Base-by-base conservation (phyloP, 2,329 filamentous ascomycete species). In the Colletotrichum sp. region DNA sequence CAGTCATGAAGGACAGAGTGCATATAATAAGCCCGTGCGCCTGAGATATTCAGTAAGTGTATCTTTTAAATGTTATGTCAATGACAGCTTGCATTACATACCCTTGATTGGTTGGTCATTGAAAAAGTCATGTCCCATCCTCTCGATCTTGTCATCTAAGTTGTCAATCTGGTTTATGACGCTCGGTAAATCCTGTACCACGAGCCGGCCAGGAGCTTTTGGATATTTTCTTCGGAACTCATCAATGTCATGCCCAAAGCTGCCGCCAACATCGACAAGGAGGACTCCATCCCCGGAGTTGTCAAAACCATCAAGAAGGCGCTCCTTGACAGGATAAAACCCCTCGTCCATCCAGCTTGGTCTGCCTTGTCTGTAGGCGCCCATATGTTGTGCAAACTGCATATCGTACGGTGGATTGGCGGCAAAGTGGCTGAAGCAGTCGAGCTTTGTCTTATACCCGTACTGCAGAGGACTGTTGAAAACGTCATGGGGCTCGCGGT, bases 131-230 rank as follows among this genome's bases (percentile, higher is more conserved):
- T 90, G 83, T 1, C 79, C 80, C 82, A 89, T 85, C 4, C 78
- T 71, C 63, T 84, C 80, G 32, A 87, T n/a, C n/a, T n/a, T n/a
- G n/a, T n/a, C 26, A 28, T 83, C 80, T 0, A 86, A 78, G 2
- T 81, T 75, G 21, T 80, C 73, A 15, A 84, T 82, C 57, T 85
- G 79, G 6, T 71, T 72, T 24, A 87, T 82, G 8, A 90, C 86
- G 7, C 82, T 79, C 0, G 85, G 83, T 5, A 88, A 80, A 72
- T 91, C 90, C 77, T 91, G 88, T 0, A 91, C 79, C 0, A 91
- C 79, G 3, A 90, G 79, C 4, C 83, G 80, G 1, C 73, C 62
- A 8, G 72, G 72, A 0, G 82, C 79, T 0, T 82, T 66, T 0
- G 86, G 84, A 74, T 85, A 84, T 59, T 85, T 85, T 0, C 78